Evolutionary conservation across 352 stramenopile genomes (phyloP).

Genomic region (Phytophthora melonis): DNA sequence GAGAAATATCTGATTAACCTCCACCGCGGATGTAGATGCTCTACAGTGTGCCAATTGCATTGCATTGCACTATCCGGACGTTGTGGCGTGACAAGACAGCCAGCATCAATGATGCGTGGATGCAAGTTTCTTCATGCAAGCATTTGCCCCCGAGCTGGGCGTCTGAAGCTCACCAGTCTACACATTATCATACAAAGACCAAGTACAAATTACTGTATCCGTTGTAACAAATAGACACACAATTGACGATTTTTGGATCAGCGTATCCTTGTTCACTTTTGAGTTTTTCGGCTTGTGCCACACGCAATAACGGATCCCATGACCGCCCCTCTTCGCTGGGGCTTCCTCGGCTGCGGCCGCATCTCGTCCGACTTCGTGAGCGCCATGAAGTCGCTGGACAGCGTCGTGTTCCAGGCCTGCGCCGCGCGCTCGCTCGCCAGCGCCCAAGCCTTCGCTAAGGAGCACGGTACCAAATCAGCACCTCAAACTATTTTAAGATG

Average conservation of each 20-base stretch:
- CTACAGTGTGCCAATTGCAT: too few species aligned
- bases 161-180: not conserved
- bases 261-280: conserved; percentile 7
- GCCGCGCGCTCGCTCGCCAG: conserved; percentile 49
- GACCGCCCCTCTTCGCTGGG: conserved; percentile 46
- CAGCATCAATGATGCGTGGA: conserved; percentile 8
- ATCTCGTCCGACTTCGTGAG: conserved; percentile 62
- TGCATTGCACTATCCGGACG: not conserved
- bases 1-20: not conserved
- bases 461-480: conserved; percentile 29
- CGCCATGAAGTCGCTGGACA: conserved; percentile 46
- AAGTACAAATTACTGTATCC: not conserved
- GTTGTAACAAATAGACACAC: not conserved
- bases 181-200: not conserved
- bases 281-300: conserved; percentile 3
- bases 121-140: not conserved
- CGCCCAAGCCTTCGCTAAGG: conserved; percentile 46
- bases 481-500: not conserved
- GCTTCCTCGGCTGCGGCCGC: conserved; percentile 62
- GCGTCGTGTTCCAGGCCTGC: conserved; percentile 47
- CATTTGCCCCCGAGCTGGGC: not conserved
- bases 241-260: conserved; percentile 1
- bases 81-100: not conserved
- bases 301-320: conserved; percentile 10
- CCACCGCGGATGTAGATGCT: not conserved